phyloP scores from a whole-genome alignment of 2,329 filamentous ascomycete species.

The Hypoxylon sp. region DNA sequence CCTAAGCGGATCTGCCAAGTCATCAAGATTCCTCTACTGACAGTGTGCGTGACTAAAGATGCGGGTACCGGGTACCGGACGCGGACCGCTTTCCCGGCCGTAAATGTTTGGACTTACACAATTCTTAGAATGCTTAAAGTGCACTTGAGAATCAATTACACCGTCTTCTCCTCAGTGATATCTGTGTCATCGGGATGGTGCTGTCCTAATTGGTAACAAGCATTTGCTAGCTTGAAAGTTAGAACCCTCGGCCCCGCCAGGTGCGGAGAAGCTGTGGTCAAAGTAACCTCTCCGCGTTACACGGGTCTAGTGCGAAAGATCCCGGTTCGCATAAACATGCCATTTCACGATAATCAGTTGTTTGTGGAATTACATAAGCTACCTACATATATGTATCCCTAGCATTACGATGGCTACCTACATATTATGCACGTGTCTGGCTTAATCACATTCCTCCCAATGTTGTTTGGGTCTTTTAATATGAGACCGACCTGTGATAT shows the following conservation, averaged over 20 bases:
- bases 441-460: conserved; percentile 5
- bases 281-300: conserved; percentile 17
- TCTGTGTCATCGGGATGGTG: conserved; percentile 25
- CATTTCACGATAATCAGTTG: conserved; percentile 13
- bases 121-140: background rate
- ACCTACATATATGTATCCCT: background rate
- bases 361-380: conserved; percentile 16
- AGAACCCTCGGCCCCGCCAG: conserved; percentile 10
- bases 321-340: conserved; percentile 18
- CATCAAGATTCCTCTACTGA: conserved; percentile 16
- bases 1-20: conserved; percentile 35
- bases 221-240: conserved; percentile 20
- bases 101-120: background rate
- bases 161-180: background rate
- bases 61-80: conserved; percentile 2
- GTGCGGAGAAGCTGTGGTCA: conserved; percentile 30
- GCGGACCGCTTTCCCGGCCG: conserved; percentile 22
- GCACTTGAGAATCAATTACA: background rate
- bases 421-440: background rate
- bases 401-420: conserved; percentile 13
- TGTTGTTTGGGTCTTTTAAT: conserved; percentile 10
- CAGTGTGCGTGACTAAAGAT: background rate
- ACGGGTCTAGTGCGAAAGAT: conserved; percentile 21
- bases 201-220: conserved; percentile 21
- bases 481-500: conserved; percentile 12